Conservation (phyloP, 306 rosid species). For the Potentilla sterilis region DNA sequence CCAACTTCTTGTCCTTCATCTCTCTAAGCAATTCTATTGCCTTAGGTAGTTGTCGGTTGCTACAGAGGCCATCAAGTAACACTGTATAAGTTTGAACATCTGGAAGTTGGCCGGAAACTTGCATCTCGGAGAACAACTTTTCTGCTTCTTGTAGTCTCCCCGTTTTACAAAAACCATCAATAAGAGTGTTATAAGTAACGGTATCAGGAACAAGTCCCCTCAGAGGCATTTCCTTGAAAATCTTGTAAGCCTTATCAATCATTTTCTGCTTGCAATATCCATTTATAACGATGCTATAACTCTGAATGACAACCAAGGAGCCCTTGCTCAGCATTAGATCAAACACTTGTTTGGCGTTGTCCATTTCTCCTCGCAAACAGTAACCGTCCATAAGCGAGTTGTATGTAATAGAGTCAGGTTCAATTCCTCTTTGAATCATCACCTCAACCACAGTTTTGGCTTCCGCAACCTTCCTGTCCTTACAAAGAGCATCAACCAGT, state of each 20-base stretch:
- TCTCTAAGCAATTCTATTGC: not conserved
- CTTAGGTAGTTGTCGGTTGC: not conserved
- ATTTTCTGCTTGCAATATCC: not conserved
- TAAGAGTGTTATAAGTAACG: not conserved
- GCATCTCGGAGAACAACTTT: not conserved
- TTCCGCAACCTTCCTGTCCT: no score
- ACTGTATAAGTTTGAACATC: not conserved
- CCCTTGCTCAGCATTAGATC: not conserved
- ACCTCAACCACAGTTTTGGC: no score
- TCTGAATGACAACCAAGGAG: not conserved
- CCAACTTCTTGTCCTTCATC: not conserved
- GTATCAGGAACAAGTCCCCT: not conserved
- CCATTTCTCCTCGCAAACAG: no score
- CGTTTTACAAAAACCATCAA: not conserved
- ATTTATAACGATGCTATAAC: not conserved
- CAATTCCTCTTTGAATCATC: no score
- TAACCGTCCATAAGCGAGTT: not conserved
- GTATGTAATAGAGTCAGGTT: no score
- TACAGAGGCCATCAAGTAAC: not conserved
- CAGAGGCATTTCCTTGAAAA: not conserved
- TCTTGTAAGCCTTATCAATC: not conserved
- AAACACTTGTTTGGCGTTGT: no score
- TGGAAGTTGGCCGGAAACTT: not conserved
- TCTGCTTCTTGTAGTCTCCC: not conserved
- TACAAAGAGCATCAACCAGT: no score